Evolutionary conservation across 768 basidiomycete species (phyloP), one percentile per base, ranked within the genome.

Genomic region (Lyophyllum atratum): DNA sequence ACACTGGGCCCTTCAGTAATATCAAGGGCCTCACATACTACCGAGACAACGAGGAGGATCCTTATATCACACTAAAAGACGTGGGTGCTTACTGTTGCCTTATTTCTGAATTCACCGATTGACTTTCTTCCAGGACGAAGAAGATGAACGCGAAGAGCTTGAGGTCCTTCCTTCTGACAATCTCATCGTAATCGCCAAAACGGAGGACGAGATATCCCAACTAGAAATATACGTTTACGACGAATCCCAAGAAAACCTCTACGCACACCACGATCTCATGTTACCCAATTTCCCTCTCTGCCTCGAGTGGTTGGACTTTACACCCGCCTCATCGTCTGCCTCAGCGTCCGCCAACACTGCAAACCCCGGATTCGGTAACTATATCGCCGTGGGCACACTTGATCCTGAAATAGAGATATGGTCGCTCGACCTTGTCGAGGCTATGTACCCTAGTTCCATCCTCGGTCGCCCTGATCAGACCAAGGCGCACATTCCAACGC

Each of bases 361-460:
- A 53, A 59, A 56, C 11, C 52, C 71, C n/a, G 71, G 74, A 6
- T 82, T 85, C 50, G 94, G 94, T 6, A 96, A 89, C 70, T 98
- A 92, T 72, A 88, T 99, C 63, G 97, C 97, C 1, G 95, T 99
- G 17, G 97, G 96, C 12, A 96, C 95, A 2, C 85, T 98, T 53
- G 95, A 98, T 62, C 96, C 97, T 22, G 93, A 96, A 68, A 98
- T 99, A 60, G 97, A 99, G 73, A 96, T 99, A 64, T 99, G 95
- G 93, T 95, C 94, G 15, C 80, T 98, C 50, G 95, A 98, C 70
- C 80, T 90, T 28, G 81, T 99, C 47, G 96, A 98, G 66, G 87
- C 92, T 19, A 88, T 98, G 79, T 98, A 96, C 70, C 97, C 97
- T 0, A 85, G 89, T 60, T 86, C 89, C 54, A 85, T 99, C 56